Evolutionary conservation across 108 stramenopile genomes (phyloP), one percentile per base, ranked within the genome.

Genomic region (Craspedostauros australis): DNA sequence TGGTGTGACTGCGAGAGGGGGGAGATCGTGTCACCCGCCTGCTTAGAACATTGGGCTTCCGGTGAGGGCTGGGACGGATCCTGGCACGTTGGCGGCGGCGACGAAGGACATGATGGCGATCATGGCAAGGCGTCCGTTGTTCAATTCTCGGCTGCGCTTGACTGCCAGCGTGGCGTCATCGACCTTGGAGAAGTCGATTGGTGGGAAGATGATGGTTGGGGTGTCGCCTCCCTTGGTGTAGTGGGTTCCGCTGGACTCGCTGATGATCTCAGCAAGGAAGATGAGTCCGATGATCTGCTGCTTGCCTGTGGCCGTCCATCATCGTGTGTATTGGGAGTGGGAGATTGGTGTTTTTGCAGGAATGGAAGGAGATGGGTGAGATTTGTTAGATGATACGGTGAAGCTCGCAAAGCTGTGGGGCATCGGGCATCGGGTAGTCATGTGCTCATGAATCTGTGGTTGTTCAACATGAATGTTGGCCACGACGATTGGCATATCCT

Each of bases 61-160:
- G 26, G 62, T 48, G 52, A 86, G 77, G 32, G 66, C 80, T 29
- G 84, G 84, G 34, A 86, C 84, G 16, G 76, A 77, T 74, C 84
- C 84, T 23, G 77, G 84, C 32, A 86, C 72, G 62, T 79, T 76
- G 54, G 78, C 66, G 6, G 68, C 84, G 15, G 80, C 67, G 65
- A 76, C 57, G 62, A 82, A 86, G 24, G 73, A 73, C 76, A 86
- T 66, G 62, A 86, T 82, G 20, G 80, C 68, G 54, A 86, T 86
- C 77, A 79, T 78, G 22, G 84, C 84, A 58, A 82, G 73, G 48
- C 84, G 77, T 70, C 84, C 84, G 45, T 86, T 86, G 78, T 86
- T 86, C 37, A 86, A 70, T 69, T 86, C 84, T 36, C 73, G 46
- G 48, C 59, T 58, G 67, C 64, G 57, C 75, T 77, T 79, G 21